phyloP scores from a whole-genome alignment of 1,284 basidiomycete genomes.

The Bjerkandera adusta region DNA sequence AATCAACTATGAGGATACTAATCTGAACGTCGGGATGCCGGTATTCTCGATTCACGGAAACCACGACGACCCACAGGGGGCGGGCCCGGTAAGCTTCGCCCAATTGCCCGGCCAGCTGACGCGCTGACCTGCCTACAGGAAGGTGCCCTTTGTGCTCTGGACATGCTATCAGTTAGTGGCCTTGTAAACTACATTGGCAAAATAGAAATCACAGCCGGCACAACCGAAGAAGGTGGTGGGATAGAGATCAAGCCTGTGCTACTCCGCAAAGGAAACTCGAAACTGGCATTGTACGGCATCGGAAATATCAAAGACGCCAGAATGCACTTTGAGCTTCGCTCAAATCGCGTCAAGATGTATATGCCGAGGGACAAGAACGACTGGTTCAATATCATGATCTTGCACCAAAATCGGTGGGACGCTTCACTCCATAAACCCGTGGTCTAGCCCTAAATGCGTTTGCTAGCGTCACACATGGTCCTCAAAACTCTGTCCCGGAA shows the following conservation, averaged over 20 bases:
- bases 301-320: slow-evolving; percentile 96
- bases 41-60: slow-evolving; percentile 99
- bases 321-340: slow-evolving; percentile 94
- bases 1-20: slow-evolving; percentile 96
- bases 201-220: slow-evolving; percentile 63
- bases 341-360: slow-evolving; percentile 94
- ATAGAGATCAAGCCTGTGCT: slow-evolving; percentile 91
- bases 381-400: slow-evolving; percentile 94
- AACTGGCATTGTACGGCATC: slow-evolving; percentile 90
- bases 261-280: slow-evolving; percentile 85
- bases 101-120: not conserved
- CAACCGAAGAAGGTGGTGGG: slow-evolving; percentile 63
- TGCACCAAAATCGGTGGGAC: slow-evolving; percentile 94
- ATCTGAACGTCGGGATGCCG: slow-evolving; percentile 92
- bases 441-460: not conserved
- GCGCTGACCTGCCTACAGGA: slow-evolving; percentile 47
- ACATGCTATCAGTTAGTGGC: slow-evolving; percentile 91
- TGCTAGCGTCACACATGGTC: slow-evolving; percentile 86
- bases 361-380: slow-evolving; percentile 87
- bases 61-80: slow-evolving; percentile 98
- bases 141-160: slow-evolving; percentile 93
- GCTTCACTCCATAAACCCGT: slow-evolving; percentile 25
- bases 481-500: slow-evolving; percentile 92
- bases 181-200: slow-evolving; percentile 98
- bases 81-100: slow-evolving; percentile 68